Conservation (phyloP, 2,329 filamentous ascomycete genomes). For the Cladosporium sp. region DNA sequence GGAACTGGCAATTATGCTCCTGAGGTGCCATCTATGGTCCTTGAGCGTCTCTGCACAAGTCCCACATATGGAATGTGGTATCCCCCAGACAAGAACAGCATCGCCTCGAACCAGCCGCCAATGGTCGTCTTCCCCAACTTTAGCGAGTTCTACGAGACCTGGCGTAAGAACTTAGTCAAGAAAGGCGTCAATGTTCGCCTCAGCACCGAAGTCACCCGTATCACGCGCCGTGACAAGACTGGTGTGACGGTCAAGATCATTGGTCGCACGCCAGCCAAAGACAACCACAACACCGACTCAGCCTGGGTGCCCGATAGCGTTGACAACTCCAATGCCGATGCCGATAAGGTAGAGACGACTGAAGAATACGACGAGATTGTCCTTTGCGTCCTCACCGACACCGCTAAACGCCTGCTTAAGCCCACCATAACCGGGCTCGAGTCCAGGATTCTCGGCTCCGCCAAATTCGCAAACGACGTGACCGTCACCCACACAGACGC, state of each 20-base stretch:
- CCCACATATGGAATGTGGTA: constrained; percentile 63
- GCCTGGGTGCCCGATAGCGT: constrained; percentile 42
- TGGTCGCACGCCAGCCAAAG: constrained; percentile 43
- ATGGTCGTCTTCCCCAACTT: constrained; percentile 66
- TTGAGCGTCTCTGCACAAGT: constrained; percentile 54
- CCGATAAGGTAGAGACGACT: constrained; percentile 43
- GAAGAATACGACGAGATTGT: constrained; percentile 66
- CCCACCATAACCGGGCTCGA: constrained; percentile 62
- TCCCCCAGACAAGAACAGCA: constrained; percentile 48
- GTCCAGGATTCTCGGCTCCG: constrained; percentile 67
- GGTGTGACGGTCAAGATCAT: constrained; percentile 54
- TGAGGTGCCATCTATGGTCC: constrained; percentile 67
- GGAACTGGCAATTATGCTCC: constrained; percentile 75
- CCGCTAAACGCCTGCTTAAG: constrained; percentile 60
- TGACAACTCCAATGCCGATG: constrained; percentile 41
- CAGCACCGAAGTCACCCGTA: constrained; percentile 56
- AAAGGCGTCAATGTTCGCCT: constrained; percentile 60
- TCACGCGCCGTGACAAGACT: constrained; percentile 53
- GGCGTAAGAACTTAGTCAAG: constrained; percentile 55
- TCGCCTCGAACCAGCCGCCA: constrained; percentile 53
- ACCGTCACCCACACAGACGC: constrained; percentile 68
- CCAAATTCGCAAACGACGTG: constrained; percentile 69
- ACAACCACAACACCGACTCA: constrained; percentile 48
- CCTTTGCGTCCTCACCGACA: constrained; percentile 61
- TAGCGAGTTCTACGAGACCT: constrained; percentile 60